Base-by-base conservation (phyloP, 2,329 filamentous ascomycete species). In the Niveomyces coronatus region DNA sequence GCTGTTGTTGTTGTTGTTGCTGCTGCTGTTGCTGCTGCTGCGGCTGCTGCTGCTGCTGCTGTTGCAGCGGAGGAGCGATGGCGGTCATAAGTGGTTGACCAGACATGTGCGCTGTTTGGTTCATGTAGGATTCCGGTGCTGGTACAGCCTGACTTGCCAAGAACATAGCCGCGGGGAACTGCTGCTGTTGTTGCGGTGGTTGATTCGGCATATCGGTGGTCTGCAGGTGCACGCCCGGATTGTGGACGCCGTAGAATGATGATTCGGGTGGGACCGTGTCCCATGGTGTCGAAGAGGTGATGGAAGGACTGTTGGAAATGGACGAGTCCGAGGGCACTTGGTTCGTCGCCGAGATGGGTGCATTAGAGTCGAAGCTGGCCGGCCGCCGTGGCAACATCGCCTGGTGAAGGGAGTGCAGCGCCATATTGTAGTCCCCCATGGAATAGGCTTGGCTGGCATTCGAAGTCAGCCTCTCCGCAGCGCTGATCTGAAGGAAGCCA, bases 381-480 rank as follows among this genome's bases (percentile, higher is more conserved):
- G 57, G 55, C 37, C 53, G 53, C 35, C 63, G 52, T 9, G 64
- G 58, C 14, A 51, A 45, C 42, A 67, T 50, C 6, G 60, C 44
- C 32, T 60, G 55, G 35, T 65, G 61, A 13, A 67, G 49, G 5
- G 54, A 51, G 34, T 58, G 57, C 2, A 56, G 50, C 3, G 51
- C 43, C 22, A 52, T 41, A 15, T 50, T 45, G 5, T 48, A 42
- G 28, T 53, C 50, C n/a, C 28, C 28, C 11, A 37, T 17, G 31
- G 23, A 23, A 40, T 18, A 31, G 10, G 16, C 28, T n/a, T 37
- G 39, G 10, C 26, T 23, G 9, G 23, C 33, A 11, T 9, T 36
- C 33, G 32, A 27, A 14, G 28, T 29, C 9, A 33, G 22, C 5
- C 17, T 24, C 9, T 22, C 33, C 4, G 20, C 26, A 9, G 24